Evolutionary conservation across 75 land plant genomes (phyloP).

Genomic region (Selaginella tamariscina): DNA sequence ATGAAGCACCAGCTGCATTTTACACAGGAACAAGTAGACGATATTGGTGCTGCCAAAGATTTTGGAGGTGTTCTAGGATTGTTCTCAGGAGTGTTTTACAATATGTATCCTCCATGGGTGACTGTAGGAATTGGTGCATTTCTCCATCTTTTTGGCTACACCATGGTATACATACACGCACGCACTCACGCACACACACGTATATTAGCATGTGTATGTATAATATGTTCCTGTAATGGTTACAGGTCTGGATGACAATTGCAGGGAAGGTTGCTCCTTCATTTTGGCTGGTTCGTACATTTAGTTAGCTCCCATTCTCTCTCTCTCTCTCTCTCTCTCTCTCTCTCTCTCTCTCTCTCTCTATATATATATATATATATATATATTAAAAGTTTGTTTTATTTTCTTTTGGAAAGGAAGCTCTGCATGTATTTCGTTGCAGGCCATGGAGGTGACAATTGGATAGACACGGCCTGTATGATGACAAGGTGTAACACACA

Average conservation of each 20-base stretch:
- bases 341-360: slow-evolving; percentile 6
- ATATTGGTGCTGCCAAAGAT: slow-evolving; percentile 42
- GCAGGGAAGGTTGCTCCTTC: slow-evolving; percentile 19
- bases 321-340: not conserved
- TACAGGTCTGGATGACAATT: slow-evolving; percentile 27
- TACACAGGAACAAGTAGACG: slow-evolving; percentile 30
- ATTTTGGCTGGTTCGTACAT: slow-evolving; percentile 22
- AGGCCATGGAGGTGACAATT: slow-evolving; percentile 34
- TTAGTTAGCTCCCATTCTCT: not conserved
- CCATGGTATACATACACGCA: slow-evolving; percentile 12
- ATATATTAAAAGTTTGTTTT: not conserved
- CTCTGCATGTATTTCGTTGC: slow-evolving; percentile 28
- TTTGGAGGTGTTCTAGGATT: slow-evolving; percentile 34
- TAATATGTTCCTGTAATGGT: not conserved
- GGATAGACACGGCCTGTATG: slow-evolving; percentile 36
- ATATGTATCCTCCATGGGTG: slow-evolving; percentile 34
- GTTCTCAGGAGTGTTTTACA: slow-evolving; percentile 30
- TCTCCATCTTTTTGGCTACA: slow-evolving; percentile 32
- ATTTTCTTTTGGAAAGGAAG: slow-evolving; percentile 22
- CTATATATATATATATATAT: not conserved
- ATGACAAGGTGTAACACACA: slow-evolving; percentile 27
- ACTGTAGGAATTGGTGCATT: slow-evolving; percentile 26
- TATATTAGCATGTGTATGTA: not conserved
- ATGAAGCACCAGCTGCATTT: slow-evolving; percentile 28
- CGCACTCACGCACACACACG: too few species aligned